A percentile compares a stretch with the other conserved stretches of the same genome.
Evolutionary conservation across 1,284 basidiomycete species (phyloP).

Genomic region (Austroboletus novae-zelandiae): DNA sequence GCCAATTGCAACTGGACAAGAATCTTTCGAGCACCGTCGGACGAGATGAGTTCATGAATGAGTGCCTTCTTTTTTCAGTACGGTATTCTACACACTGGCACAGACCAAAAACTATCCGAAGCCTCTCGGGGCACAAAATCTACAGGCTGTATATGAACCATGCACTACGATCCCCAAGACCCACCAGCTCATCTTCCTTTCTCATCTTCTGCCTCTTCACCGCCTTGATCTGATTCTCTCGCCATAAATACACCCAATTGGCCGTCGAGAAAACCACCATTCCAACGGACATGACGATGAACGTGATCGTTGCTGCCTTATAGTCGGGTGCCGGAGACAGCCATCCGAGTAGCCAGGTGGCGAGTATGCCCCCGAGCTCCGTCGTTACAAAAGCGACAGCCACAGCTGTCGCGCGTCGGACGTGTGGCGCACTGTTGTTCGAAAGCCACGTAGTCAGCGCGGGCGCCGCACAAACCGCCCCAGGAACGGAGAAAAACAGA

Average conservation of each 20-base stretch:
- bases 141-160: conserved; percentile 33
- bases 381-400: conserved; percentile 49
- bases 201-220: conserved; percentile 10
- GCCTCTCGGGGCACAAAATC: neutral
- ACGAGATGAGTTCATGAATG: too few relatives aligned
- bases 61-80: too few relatives aligned
- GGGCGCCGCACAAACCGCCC: conserved; percentile 43
- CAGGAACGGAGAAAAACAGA: conserved; percentile 49
- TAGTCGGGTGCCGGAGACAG: conserved; percentile 44
- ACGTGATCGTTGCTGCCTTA: conserved; percentile 38
- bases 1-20: too few relatives aligned
- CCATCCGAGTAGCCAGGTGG: conserved; percentile 51
- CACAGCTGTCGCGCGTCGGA: conserved; percentile 52
- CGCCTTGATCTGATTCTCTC: conserved; percentile 25
- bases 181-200: conserved; percentile 19
- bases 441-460: conserved; percentile 49
- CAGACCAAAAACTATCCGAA: too few relatives aligned
- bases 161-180: conserved; percentile 31
- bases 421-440: conserved; percentile 60
- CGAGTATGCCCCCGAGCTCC: conserved; percentile 56
- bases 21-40: too few relatives aligned
- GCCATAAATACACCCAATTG: conserved; percentile 30
- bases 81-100: too few relatives aligned
- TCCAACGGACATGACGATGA: conserved; percentile 36
- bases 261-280: conserved; percentile 31